phyloP scores from a whole-genome alignment of 164 flowering plant species.

The Umbilicus rupestris region DNA sequence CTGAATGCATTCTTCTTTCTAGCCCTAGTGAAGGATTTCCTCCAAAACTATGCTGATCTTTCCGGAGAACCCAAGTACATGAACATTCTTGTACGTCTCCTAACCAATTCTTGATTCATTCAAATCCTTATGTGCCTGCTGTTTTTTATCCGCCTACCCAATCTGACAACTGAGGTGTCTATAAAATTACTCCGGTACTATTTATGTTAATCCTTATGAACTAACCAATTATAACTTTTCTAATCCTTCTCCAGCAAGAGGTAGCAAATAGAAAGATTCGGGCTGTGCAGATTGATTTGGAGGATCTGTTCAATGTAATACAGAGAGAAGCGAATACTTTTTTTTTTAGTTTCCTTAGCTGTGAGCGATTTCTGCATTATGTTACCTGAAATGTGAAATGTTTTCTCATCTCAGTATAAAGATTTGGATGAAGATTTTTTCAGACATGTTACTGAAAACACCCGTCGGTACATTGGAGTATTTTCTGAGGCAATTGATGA shows the following conservation, averaged over 20 bases:
- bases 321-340: background rate
- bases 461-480: slow-evolving; percentile 65
- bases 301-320: slow-evolving; percentile 62
- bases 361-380: background rate
- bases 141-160: no score
- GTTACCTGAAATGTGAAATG: slow-evolving; percentile 4
- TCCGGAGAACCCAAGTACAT: slow-evolving; percentile 81
- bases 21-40: slow-evolving; percentile 74
- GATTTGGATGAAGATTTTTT: slow-evolving; percentile 80
- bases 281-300: slow-evolving; percentile 67
- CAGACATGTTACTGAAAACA: slow-evolving; percentile 63
- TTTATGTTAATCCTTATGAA: background rate
- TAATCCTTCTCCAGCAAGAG: slow-evolving; percentile 62
- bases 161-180: no score
- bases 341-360: background rate
- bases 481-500: slow-evolving; percentile 85
- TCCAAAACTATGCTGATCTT: slow-evolving; percentile 59
- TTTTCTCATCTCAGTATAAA: slow-evolving; percentile 42
- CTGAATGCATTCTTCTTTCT: slow-evolving; percentile 5
- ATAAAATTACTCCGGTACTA: no score
- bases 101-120: background rate
- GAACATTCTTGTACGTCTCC: slow-evolving; percentile 57
- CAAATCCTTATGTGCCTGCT: background rate
- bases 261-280: slow-evolving; percentile 68
- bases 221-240: background rate